Conservation (phyloP, 495 filamentous ascomycete species). For the Tuber calosporum region DNA sequence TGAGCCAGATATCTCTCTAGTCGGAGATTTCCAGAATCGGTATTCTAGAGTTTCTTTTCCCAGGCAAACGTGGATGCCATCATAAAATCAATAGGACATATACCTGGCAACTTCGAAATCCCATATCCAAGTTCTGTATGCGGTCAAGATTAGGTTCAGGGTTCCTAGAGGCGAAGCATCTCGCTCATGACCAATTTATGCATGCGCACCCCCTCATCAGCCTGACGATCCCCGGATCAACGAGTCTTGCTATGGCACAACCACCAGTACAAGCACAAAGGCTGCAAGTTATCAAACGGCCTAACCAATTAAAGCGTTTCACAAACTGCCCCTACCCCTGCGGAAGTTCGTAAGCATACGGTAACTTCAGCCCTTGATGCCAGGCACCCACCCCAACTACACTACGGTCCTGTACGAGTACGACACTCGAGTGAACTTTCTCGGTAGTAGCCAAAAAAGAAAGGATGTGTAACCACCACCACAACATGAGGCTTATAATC, state of each 20-base stretch:
- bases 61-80: not conserved
- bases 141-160: not conserved
- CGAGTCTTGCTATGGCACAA: not conserved
- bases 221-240: not conserved
- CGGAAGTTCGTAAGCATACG: not conserved
- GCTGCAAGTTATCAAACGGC: not conserved
- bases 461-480: not conserved
- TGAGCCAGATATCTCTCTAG: not conserved
- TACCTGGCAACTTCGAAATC: not conserved
- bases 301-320: not conserved
- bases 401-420: no score
- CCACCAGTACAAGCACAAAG: not conserved
- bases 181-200: not conserved
- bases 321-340: not conserved
- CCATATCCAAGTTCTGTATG: not conserved
- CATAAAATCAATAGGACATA: not conserved
- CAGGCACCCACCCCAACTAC: not conserved
- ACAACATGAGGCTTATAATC: not conserved
- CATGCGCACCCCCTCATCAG: not conserved
- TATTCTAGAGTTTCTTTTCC: not conserved
- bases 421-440: no score
- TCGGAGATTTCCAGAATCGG: not conserved
- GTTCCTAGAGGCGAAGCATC: not conserved
- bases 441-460: not conserved
- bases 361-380: not conserved